Evolutionary conservation across 2,329 filamentous ascomycete genomes (phyloP).

Genomic region (Clonostachys sp.): DNA sequence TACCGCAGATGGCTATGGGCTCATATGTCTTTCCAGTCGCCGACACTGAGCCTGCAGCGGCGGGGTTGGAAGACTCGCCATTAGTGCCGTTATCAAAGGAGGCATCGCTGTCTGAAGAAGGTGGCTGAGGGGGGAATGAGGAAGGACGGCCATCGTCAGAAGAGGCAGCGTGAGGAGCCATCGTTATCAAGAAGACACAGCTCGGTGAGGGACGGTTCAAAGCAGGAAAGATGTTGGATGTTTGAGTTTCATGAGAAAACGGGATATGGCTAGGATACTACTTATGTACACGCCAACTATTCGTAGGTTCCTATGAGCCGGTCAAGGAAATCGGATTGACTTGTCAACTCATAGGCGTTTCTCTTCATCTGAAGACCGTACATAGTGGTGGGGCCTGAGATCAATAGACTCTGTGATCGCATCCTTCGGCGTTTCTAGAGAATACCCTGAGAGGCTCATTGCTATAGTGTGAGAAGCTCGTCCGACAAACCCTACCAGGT

Average conservation of each 20-base stretch:
- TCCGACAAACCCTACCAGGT: background rate
- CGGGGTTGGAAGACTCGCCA: background rate
- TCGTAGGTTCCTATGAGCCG: background rate
- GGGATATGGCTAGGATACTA: background rate
- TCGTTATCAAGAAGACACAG: background rate
- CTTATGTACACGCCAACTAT: background rate
- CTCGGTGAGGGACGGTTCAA: background rate
- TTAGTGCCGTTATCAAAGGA: background rate
- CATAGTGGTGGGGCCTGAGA: background rate
- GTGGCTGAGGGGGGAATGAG: background rate
- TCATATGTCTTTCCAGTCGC: background rate
- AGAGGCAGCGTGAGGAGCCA: background rate
- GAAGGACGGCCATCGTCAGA: background rate
- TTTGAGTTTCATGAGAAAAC: background rate
- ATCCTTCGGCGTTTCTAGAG: background rate
- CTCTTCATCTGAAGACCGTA: background rate
- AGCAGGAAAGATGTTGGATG: background rate
- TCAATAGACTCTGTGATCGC: background rate
- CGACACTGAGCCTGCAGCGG: background rate
- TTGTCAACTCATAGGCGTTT: background rate
- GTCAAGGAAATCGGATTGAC: background rate
- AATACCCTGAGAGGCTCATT: background rate
- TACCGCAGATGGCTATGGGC: conserved; percentile 34
- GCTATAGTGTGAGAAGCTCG: background rate
- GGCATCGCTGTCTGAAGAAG: background rate